These are phyloP conservation scores for Cryptomeria japonica DNA, from an alignment of 75 land plant species.

Conservation along the genomic window DNA sequence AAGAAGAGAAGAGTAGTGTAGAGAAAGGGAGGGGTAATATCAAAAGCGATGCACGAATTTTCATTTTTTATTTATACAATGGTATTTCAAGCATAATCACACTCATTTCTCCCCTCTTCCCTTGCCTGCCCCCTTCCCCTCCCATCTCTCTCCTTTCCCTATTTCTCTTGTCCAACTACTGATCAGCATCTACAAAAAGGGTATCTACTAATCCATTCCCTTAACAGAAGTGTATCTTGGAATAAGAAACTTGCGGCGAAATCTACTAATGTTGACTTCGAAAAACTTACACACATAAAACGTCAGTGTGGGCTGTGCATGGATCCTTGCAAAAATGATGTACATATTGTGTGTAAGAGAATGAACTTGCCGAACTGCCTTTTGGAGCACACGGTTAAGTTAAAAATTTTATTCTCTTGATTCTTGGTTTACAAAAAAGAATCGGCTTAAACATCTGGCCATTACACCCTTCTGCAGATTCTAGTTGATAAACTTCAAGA, in stretches of 20 bases:
- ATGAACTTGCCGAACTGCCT: background rate
- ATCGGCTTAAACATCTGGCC: background rate
- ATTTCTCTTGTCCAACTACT: background rate
- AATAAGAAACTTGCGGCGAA: background rate
- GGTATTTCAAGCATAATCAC: background rate
- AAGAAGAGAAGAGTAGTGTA: too few relatives aligned
- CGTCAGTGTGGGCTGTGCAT: background rate
- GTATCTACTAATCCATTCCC: background rate
- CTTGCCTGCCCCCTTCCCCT: background rate
- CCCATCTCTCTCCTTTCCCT: background rate
- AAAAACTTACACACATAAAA: background rate
- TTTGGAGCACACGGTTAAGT: background rate
- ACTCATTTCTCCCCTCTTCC: background rate
- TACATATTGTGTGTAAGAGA: background rate
- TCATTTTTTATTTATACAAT: background rate
- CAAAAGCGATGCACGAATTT: background rate
- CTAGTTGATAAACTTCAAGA: background rate
- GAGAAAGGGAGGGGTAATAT: background rate
- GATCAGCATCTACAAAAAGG: background rate
- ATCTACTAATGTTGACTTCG: background rate
- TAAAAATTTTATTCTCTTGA: background rate
- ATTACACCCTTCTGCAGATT: background rate
- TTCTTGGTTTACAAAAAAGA: background rate
- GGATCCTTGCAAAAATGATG: background rate
- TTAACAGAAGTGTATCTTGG: background rate